These are phyloP conservation scores for Beauveria caledonica DNA, from an alignment of 2,329 filamentous ascomycete genomes.

Conservation along the genomic window DNA sequence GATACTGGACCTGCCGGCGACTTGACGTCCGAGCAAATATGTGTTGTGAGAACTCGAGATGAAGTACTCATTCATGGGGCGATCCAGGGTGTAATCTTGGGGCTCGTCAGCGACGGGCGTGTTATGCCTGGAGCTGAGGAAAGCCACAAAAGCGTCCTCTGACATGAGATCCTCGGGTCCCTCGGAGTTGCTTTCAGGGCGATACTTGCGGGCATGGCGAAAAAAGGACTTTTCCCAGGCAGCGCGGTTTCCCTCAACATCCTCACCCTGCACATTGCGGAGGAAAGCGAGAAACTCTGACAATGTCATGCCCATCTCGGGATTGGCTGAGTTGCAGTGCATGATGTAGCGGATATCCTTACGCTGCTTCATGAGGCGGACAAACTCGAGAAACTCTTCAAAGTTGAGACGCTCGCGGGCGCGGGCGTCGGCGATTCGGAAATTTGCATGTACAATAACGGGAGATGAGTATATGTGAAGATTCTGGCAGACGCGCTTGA, in stretches of 20 bases:
- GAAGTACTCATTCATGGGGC: constrained; percentile 92
- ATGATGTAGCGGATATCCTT: constrained; percentile 74
- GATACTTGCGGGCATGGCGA: constrained; percentile 56
- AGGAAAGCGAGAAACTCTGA: constrained; percentile 72
- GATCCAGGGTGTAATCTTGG: constrained; percentile 59
- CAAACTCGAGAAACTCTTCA: constrained; percentile 73
- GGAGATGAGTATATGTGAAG: constrained; percentile 87
- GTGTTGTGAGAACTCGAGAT: constrained; percentile 99
- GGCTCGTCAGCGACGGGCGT: constrained; percentile 54
- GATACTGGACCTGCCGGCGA: constrained; percentile 82
- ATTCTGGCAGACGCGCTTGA: constrained; percentile 78
- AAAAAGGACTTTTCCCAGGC: constrained; percentile 68
- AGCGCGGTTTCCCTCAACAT: constrained; percentile 56
- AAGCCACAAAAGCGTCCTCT: constrained; percentile 69
- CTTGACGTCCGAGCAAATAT: constrained; percentile 84
- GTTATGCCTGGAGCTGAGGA: constrained; percentile 68
- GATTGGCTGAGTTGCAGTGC: constrained; percentile 48
- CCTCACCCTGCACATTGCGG: constrained; percentile 62
- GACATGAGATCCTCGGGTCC: constrained; percentile 49
- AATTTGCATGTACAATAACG: constrained; percentile 63
- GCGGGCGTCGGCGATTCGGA: constrained; percentile 61
- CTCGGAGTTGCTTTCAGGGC: constrained; percentile 39
- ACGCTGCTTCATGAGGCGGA: constrained; percentile 73
- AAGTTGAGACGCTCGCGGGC: constrained; percentile 63
- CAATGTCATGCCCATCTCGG: constrained; percentile 58